Conservation (phyloP, 306 rosid genomes). For the Cajanus cajan region DNA sequence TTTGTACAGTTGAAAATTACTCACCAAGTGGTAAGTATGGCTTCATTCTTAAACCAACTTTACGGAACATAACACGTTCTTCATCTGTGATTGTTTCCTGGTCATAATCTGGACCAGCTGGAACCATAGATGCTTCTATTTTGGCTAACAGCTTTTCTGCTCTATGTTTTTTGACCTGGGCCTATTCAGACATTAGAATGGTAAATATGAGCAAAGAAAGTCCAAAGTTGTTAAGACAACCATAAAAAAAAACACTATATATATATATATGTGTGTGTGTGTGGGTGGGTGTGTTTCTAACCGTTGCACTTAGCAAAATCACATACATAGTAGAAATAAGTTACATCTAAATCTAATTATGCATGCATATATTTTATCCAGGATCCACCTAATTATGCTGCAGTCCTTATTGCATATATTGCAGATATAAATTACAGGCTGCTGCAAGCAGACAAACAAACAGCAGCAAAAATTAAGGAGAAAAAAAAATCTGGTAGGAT, state of each 20-base stretch:
- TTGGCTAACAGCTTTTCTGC: conserved; percentile 84
- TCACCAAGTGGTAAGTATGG: conserved; percentile 93
- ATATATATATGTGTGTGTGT: too few relatives aligned
- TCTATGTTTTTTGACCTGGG: conserved; percentile 81
- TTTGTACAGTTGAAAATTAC: conserved; percentile 34
- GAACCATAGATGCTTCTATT: conserved; percentile 89
- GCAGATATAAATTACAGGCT: background rate
- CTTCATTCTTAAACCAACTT: conserved; percentile 93
- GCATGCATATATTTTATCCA: too few relatives aligned
- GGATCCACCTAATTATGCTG: conserved; percentile 1
- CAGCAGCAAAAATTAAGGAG: background rate
- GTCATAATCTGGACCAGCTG: conserved; percentile 93
- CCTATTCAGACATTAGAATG: conserved; percentile 56
- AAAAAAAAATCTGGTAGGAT: background rate
- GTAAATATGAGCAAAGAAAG: conserved; percentile 4
- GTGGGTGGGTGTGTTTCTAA: too few relatives aligned
- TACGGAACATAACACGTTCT: conserved; percentile 90
- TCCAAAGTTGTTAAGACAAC: background rate
- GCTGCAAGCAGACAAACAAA: conserved; percentile 2
- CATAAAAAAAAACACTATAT: background rate
- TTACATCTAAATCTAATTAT: too few relatives aligned
- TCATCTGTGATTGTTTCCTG: conserved; percentile 97
- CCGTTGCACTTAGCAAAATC: background rate
- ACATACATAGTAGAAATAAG: background rate
- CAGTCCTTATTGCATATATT: background rate